A percentile compares a stretch with the other conserved stretches of the same genome.
Evolutionary conservation across 805 yeast genomes (phyloP).

Genomic region (Kodamaea fukazawae): DNA sequence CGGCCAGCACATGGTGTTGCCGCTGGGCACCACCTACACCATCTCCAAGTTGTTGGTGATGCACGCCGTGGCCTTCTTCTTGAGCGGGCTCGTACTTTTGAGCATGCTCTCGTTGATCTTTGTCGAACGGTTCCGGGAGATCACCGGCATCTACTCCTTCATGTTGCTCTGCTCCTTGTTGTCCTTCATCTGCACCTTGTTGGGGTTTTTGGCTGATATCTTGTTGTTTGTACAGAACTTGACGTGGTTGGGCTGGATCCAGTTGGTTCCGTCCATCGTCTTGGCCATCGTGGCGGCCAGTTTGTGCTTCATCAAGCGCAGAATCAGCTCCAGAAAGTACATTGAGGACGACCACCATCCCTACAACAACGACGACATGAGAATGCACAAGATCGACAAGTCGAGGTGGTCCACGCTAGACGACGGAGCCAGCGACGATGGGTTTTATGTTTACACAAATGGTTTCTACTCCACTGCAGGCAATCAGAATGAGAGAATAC

Average conservation of each 20-base stretch:
- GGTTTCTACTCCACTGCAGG: constrained; percentile 31
- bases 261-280: constrained; percentile 64
- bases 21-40: constrained; percentile 38
- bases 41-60: constrained; percentile 41
- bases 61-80: constrained; percentile 39
- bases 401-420: constrained; percentile 10
- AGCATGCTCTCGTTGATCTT: constrained; percentile 9
- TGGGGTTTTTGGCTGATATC: constrained; percentile 81
- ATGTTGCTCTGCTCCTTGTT: constrained; percentile 61
- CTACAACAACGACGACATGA: constrained; percentile 35
- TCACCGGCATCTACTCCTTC: constrained; percentile 41
- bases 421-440: constrained; percentile 38
- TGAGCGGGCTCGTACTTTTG: constrained; percentile 22
- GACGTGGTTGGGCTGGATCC: constrained; percentile 83
- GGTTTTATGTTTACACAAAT: constrained; percentile 42
- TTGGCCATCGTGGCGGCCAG: constrained; percentile 62
- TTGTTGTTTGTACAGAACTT: constrained; percentile 72
- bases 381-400: constrained; percentile 18
- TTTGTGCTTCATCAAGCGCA: constrained; percentile 70
- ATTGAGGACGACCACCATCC: constrained; percentile 28
- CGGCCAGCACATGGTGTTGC: constrained; percentile 31
- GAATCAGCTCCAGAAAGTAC: constrained; percentile 50
- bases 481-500: constrained; percentile 1
- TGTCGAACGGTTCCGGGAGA: constrained; percentile 4
- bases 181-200: constrained; percentile 63